Base-by-base conservation (phyloP, 768 basidiomycete genomes). In the Kwoniella europaea region DNA sequence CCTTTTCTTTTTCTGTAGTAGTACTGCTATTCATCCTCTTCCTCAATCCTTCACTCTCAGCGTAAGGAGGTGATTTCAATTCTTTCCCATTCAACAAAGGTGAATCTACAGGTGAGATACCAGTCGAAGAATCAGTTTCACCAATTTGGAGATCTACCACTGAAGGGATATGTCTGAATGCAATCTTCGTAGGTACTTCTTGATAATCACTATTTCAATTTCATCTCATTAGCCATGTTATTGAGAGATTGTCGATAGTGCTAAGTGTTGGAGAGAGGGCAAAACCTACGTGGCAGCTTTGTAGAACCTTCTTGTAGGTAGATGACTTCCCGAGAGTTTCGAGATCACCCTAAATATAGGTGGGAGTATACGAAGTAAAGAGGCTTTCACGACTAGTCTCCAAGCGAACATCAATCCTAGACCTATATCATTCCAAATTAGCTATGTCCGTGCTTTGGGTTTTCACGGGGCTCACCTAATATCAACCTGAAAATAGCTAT, bases 251-350 rank as follows among this genome's bases (percentile, higher is more conserved):
- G 35, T 6, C 35, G 6, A 35, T 35, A 35, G 35, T 35, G 54
- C 13, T 20, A 67, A 3, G 10, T 35, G 10, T 35, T 35, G 10
- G 13, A 55, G 15, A 35, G 35, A n/a, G 24, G 61, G 29, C 42
- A 15, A n/a, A 13, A 75, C 84, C 60, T 44, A 94, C 76, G 93
- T 94, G 41, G 94, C 92, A 35, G 93, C 91, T 5, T 90, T 91
- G 82, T 98, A 97, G 84, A 93, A 93, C 16, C 93, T 87, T 10
- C 96, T 88, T 71, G 90, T 89, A 0, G 95, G 96, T 4, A 98
- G 88, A 77, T 92, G 87, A 50, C 88, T 86, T 35, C 86, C 87
- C 9, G 91, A 87, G 27, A 80, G 2, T 44, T 63, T 71, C 1
- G 81, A 71, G 71, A 92, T 86, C 56, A 89, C 84, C 68, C 95